Percentiles rank a stretch among this genome's conserved stretches.
Evolutionary conservation across 1,284 basidiomycete genomes (phyloP).

Genomic region (Trametes pubescens): DNA sequence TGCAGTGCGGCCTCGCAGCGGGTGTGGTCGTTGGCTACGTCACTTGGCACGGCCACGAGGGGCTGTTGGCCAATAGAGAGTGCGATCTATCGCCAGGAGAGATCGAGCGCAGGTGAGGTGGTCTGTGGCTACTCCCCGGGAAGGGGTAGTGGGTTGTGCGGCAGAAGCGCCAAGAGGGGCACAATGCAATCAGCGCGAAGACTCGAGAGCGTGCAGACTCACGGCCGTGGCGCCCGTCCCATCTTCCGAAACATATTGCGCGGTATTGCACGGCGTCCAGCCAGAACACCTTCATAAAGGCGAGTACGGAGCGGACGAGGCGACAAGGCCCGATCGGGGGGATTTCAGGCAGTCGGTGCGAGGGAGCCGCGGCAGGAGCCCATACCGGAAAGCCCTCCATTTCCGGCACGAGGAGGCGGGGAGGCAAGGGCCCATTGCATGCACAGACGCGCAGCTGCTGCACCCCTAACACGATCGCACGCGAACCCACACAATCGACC

Average conservation of each 20-base stretch:
- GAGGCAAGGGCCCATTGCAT: constrained; percentile 35
- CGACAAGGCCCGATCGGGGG: constrained; percentile 21
- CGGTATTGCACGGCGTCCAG: constrained; percentile 18
- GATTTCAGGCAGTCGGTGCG: constrained; percentile 10
- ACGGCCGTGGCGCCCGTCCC: not conserved
- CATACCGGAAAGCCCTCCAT: constrained; percentile 30
- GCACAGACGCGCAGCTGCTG: constrained; percentile 32
- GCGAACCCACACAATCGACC: constrained; percentile 20
- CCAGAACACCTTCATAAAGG: constrained; percentile 31
- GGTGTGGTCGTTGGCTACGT: not conserved
- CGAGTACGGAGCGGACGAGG: constrained; percentile 29
- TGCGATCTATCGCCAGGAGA: not conserved
- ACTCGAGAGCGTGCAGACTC: not conserved
- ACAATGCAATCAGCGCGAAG: constrained; percentile 7
- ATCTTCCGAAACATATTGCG: not conserved
- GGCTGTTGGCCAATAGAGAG: not conserved
- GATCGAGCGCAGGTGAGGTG: constrained; percentile 1
- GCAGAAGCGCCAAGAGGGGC: constrained; percentile 3
- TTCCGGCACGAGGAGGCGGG: constrained; percentile 43
- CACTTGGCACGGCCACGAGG: not conserved
- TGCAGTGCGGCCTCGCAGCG: not conserved
- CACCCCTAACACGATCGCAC: constrained; percentile 33
- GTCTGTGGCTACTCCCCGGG: constrained; percentile 2
- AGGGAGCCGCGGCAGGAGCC: constrained; percentile 19
- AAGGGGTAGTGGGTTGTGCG: constrained; percentile 14